Percentiles rank a stretch among this genome's conserved stretches.
phyloP scores from a whole-genome alignment of 2,329 filamentous ascomycete species.

The Alternaria sp. region DNA sequence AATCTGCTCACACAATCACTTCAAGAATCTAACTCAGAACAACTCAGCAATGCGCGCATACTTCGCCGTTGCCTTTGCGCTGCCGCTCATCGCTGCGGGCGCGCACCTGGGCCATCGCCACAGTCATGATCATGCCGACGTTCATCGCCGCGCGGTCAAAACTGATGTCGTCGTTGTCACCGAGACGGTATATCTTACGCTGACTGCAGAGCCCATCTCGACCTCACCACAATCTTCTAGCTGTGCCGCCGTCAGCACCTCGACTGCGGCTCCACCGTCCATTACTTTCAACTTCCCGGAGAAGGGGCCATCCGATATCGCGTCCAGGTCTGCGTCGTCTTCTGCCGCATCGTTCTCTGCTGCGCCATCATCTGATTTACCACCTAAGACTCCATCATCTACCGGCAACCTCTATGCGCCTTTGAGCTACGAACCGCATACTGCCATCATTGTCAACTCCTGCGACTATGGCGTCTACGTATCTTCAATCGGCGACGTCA shows the following conservation, averaged over 20 bases:
- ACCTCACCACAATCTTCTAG: not conserved
- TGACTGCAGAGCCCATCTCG: constrained; percentile 4
- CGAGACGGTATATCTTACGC: constrained; percentile 14
- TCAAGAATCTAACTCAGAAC: not conserved
- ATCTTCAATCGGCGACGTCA: constrained; percentile 18
- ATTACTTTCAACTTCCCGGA: not conserved
- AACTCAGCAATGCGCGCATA: constrained; percentile 6
- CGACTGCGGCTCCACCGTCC: not conserved
- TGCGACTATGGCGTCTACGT: constrained; percentile 31
- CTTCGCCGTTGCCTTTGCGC: not conserved
- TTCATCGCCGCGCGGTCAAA: constrained; percentile 6
- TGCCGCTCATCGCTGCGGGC: constrained; percentile 11
- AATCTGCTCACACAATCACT: not conserved
- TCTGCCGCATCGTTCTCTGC: not conserved
- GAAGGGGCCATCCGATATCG: not conserved
- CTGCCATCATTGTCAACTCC: constrained; percentile 27
- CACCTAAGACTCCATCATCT: not conserved
- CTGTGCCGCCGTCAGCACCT: not conserved
- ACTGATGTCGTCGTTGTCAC: constrained; percentile 20
- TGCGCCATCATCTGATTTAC: not conserved
- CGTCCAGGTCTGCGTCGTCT: not conserved
- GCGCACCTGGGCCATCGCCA: not conserved
- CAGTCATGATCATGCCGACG: constrained; percentile 3
- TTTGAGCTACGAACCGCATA: constrained; percentile 9
- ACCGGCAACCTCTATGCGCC: constrained; percentile 11